Conservation (phyloP, 805 yeast genomes). For the Jamesozyma rosinii region DNA sequence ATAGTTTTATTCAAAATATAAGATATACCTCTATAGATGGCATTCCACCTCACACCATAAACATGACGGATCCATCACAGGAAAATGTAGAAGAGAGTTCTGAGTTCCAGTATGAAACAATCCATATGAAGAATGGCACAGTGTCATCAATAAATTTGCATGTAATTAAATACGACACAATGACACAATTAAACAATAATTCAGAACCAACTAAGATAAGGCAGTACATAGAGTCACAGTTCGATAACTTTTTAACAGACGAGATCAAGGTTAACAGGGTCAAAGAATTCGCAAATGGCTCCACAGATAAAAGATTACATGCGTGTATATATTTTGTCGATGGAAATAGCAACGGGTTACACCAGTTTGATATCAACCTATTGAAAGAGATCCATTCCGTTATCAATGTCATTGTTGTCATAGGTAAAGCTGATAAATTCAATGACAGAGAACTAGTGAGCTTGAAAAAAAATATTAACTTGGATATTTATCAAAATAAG, state of each 20-base stretch:
- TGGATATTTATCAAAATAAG: constrained; percentile 47
- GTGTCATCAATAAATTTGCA: constrained; percentile 38
- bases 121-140: constrained; percentile 1
- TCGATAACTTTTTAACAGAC: constrained; percentile 62
- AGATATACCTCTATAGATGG: neutral
- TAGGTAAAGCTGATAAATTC: constrained; percentile 71
- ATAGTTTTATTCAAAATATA: constrained; percentile 61
- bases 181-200: constrained; percentile 46
- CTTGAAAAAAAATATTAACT: constrained; percentile 45
- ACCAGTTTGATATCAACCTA: constrained; percentile 48
- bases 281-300: constrained; percentile 30
- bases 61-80: neutral
- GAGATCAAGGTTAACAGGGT: constrained; percentile 68
- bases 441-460: constrained; percentile 52
- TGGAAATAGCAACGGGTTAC: constrained; percentile 42
- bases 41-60: neutral
- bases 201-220: constrained; percentile 41
- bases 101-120: neutral
- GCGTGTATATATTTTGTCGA: constrained; percentile 70
- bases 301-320: constrained; percentile 70
- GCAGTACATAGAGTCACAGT: constrained; percentile 58
- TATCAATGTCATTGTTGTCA: constrained; percentile 77
- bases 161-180: constrained; percentile 40
- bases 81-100: constrained; percentile 1
- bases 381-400: constrained; percentile 60